Base-by-base conservation (phyloP, 1,284 basidiomycete genomes). In the Athelia psychrophila region DNA sequence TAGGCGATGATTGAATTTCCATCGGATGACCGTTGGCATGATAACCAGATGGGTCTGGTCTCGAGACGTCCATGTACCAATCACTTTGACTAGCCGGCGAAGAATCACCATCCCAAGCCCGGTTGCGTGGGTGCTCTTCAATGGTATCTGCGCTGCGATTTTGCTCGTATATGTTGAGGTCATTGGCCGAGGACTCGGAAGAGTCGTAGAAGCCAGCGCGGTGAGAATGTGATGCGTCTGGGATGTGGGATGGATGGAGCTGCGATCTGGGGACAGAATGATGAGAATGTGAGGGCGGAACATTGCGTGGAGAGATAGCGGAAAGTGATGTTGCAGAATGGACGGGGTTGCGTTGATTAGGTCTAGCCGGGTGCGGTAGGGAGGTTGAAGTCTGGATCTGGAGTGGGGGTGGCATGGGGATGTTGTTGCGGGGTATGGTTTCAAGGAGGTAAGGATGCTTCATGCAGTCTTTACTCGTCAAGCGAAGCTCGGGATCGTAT, bases 371-470 rank as follows among this genome's bases (percentile, higher is more conserved):
- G 55, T 55, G 52, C 44, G 66, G 59, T 55, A 71, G 56, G 51
- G 63, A 64, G 57, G 61, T 70, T 53, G 67, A 71, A 58, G 69
- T 59, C n/a, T 75, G 64, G 48, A 67, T 56, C 51, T 72, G 74
- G 51, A 82, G 68, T 47, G 74, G 77, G 44, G 77, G 73, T 51
- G 82, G 81, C 49, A 83, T 76, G 25, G 87, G 88, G 22, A 89
- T 84, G 57, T 82, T 76, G 60, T 86, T 86, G 40, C 80, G 77
- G 22, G 81, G 87, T 70, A 68, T 81, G 55, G 75, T 85, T 68
- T 90, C 87, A 53, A 78, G 77, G 57, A 98, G 85, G 75, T 98
- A 99, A 16, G 84, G 78, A 70, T 98, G 95, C 35, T 92, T 79
- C 51, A 98, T 74, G 66, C 95, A 97, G 66, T 95, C 83, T 25